These are phyloP conservation scores for Candida labiduridarum DNA, from an alignment of 1,139 yeast species.

Conservation along the genomic window DNA sequence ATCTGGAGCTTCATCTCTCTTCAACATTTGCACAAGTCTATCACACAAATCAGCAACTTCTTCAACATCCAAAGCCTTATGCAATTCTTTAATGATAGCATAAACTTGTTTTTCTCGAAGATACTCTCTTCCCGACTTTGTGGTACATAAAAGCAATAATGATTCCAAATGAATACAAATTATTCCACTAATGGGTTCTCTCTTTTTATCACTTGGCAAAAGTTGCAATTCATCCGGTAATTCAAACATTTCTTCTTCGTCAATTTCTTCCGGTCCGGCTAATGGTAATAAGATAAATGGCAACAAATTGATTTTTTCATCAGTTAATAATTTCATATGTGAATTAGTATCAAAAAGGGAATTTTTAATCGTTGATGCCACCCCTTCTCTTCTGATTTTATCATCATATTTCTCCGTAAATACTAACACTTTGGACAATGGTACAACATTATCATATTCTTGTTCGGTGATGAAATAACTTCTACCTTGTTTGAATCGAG, in stretches of 20 bases:
- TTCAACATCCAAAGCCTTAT: conserved; percentile 66
- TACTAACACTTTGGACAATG: conserved; percentile 76
- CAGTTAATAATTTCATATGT: conserved; percentile 61
- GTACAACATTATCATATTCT: conserved; percentile 74
- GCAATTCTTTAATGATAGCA: conserved; percentile 81
- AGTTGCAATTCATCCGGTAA: conserved; percentile 89
- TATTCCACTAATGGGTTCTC: conserved; percentile 73
- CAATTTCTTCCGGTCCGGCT: conserved; percentile 80
- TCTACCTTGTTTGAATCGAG: conserved; percentile 72
- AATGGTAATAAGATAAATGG: conserved; percentile 84
- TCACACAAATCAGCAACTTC: conserved; percentile 70
- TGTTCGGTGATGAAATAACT: conserved; percentile 73
- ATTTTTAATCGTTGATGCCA: conserved; percentile 90
- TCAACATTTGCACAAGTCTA: conserved; percentile 78
- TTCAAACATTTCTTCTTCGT: conserved; percentile 79
- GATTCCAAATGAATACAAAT: conserved; percentile 76
- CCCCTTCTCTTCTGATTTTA: conserved; percentile 85
- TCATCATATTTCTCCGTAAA: conserved; percentile 83
- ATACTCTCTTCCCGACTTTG: conserved; percentile 69
- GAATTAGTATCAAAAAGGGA: conserved; percentile 77
- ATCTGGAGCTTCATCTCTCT: conserved; percentile 80
- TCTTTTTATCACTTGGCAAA: conserved; percentile 70
- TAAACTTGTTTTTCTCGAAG: conserved; percentile 81
- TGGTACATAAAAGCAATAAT: conserved; percentile 73
- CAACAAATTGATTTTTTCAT: conserved; percentile 69